Evolutionary conservation across 2,329 filamentous ascomycete genomes (phyloP), one percentile per base, ranked within the genome.

Genomic region (Dryadomyces quercivorus): DNA sequence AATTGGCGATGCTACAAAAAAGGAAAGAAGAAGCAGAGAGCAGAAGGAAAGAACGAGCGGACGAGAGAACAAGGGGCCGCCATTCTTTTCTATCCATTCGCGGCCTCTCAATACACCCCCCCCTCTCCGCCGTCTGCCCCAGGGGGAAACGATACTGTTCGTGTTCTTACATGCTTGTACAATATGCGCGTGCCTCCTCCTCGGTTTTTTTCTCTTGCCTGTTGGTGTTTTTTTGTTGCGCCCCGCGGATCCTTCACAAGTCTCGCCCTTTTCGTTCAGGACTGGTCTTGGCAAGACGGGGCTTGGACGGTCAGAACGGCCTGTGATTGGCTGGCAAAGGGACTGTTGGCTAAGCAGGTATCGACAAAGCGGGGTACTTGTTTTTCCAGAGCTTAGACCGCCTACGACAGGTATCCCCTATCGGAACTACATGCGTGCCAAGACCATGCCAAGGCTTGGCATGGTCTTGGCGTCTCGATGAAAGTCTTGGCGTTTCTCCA

Each of bases 371-470:
- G 5, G 5, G 34, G 12, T 56, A 55, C 57, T 2, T 44, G 0
- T 44, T 26, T 10, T 22, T 16, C 15, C 4, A 26, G 10, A 8
- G 10, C 5, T 16, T 21, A 4, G 8, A 4, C 18, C 1, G 6
- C 1, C 8, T 1, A 1, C 0, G 1, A 2, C 1, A 53, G 18
- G 54, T 58, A 48, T 2, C 20, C 16, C 42, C 18, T 20, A 31
- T 22, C 26, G 2, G 8, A 36, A n/a, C 3, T 36, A 55, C 53
- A 55, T 12, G 0, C 10, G 4, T 48, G 63, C 63, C 63, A 64
- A 64, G 60, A 51, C 1, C 16, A 16, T 47, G 59, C 64, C 63
- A 64, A 66, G 65, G 45, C 57, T 54, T 47, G 64, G 64, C 54
- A 36, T 53, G 12, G 31, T 20, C 46, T 49, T 49, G 46, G 46